Evolutionary conservation across 202 grass and related monocot species (phyloP), one percentile per base, ranked within the genome.

Genomic region (Musa balbisiana): DNA sequence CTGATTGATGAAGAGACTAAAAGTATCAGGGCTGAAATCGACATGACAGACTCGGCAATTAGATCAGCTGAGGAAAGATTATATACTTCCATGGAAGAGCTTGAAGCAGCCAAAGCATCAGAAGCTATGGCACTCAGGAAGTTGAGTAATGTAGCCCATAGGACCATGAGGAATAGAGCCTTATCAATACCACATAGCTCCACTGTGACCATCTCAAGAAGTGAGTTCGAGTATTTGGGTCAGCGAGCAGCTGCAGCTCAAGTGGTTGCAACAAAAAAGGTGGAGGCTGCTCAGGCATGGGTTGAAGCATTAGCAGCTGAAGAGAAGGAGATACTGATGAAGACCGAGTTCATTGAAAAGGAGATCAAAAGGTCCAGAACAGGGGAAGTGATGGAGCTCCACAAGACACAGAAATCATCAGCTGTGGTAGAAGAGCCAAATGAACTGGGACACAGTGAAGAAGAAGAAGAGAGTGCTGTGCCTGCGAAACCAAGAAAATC

Each of bases 151-250:
- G 73, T 79, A 25, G 68, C 78, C 24, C 86, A 83, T 67, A 87
- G 53, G 83, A 80, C 81, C 0, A 79, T 88, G 64, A 84, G 74
- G 51, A 81, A 75, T 25, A 81, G 91, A 77, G 78, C 83, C 43
- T 78, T 78, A 1, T 74, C 69, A n/a, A 50, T 15, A 74, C 2
- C 77, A 8, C 59, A 52, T 49, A 14, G 70, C 27, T 27, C 58
- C 49, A 83, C 74, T 2, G 60, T 94, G 25, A 90, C 91, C 15
- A 78, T 98, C 64, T 94, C 91, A 2, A 86, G 86, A 79, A 89
- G 87, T 59, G 91, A 98, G 81, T 89, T 88, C 78, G 88, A 93
- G 78, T 98, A 98, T 82, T 82, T 98, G 73, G 88, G 24, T 16
- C 59, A n/a, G 59, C 59, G 33, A 29, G 74, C 74, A 11, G 17